These are phyloP conservation scores for Jatropha podagrica DNA, from an alignment of 441 rosid species.

Conservation along the genomic window DNA sequence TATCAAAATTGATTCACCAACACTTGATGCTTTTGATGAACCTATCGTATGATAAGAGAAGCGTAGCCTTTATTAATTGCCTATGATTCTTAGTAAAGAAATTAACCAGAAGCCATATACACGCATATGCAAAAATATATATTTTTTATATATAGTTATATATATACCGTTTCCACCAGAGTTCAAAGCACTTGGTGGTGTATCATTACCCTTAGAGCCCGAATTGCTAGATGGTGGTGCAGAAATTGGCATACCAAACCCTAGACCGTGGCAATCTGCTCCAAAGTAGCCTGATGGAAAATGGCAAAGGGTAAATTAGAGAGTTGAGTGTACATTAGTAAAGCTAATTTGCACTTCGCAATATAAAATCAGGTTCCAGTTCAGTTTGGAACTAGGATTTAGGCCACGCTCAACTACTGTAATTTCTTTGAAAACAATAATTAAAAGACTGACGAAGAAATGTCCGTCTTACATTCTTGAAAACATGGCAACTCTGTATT, in stretches of 20 bases:
- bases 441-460: background rate
- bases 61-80: background rate
- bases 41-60: conserved; percentile 1
- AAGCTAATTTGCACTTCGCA: too few species aligned
- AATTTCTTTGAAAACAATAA: background rate
- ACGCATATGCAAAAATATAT: too few species aligned
- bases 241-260: background rate
- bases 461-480: conserved; percentile 29
- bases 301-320: too few species aligned
- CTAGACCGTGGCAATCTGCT: conserved; percentile 32
- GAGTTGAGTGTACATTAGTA: too few species aligned
- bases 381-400: too few species aligned
- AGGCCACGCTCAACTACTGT: background rate
- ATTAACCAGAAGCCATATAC: too few species aligned
- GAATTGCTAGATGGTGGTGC: conserved; percentile 12
- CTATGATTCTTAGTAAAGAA: background rate
- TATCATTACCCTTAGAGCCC: conserved; percentile 21
- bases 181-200: background rate
- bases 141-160: background rate
- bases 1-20: background rate
- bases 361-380: too few species aligned
- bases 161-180: conserved; percentile 17
- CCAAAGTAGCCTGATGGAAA: conserved; percentile 35
- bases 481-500: conserved; percentile 29
- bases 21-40: background rate